These are phyloP conservation scores for Crithidia mellificae DNA, from an alignment of 208 protist genomes.

Conservation along the genomic window DNA sequence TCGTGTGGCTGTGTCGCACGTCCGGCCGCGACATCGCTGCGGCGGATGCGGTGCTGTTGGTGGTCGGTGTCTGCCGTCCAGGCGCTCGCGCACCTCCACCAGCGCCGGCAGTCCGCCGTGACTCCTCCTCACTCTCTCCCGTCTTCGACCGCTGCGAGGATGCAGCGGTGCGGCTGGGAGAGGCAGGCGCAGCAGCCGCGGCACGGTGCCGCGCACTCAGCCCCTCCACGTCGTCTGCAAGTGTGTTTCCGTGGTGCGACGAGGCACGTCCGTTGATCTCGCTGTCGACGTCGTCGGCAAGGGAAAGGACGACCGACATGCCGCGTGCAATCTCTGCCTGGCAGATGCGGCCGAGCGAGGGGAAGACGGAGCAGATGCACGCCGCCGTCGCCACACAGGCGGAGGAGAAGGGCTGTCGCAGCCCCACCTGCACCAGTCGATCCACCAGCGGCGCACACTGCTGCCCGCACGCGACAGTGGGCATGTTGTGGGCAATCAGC, in stretches of 20 bases:
- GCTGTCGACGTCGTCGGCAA: constrained; percentile 14
- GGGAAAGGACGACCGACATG: constrained; percentile 55
- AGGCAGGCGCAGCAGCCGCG: too few relatives aligned
- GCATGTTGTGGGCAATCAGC: constrained; percentile 70
- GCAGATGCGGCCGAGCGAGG: constrained; percentile 38
- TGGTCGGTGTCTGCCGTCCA: neutral
- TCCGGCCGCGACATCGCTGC: neutral
- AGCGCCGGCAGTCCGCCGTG: neutral
- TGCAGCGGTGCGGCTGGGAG: neutral
- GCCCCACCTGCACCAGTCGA: constrained; percentile 47
- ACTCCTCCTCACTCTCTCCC: neutral
- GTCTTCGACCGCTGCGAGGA: neutral
- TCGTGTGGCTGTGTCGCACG: neutral
- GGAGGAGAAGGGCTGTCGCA: constrained; percentile 51
- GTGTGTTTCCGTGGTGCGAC: neutral
- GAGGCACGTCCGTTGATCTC: neutral
- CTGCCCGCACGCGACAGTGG: constrained; percentile 24
- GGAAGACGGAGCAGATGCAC: constrained; percentile 56
- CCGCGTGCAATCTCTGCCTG: constrained; percentile 42
- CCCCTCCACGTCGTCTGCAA: neutral
- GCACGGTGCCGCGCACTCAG: neutral
- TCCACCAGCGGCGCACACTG: constrained; percentile 35
- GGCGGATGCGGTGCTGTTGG: neutral
- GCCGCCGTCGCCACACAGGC: constrained; percentile 45
- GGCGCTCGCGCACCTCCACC: neutral